Evolutionary conservation across 1,284 basidiomycete genomes (phyloP), one percentile per base, ranked within the genome.

Genomic region (Austropuccinia psidii): DNA sequence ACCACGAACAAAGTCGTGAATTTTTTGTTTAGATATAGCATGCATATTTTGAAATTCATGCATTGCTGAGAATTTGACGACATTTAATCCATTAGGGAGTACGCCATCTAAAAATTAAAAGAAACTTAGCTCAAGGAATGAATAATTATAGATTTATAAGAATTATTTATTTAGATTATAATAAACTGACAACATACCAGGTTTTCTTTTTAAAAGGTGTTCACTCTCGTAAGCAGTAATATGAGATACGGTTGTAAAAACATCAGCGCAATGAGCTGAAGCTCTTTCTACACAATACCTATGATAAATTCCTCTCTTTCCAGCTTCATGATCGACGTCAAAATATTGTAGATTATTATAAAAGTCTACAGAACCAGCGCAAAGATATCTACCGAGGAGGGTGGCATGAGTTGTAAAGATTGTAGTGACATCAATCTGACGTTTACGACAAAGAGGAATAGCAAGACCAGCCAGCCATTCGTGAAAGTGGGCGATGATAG

Each of bases 281-380:
- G 91, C 90, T 73, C 95, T 88, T 82, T 98, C 95, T 79, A 98
- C 94, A 82, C 95, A 98, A 84, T 98, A 98, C 75, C 70, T 27
- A 79, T 87, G 86, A 80, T 87, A 87, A 81, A 98, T 98, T 15
- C 95, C 95, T 76, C 95, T 88, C 83, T 98, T 98, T 62, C 95
- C 95, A 0, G 95, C 95, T 83, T 98, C 95, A 81, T 98, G 94
- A 79, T 98, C 95, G 75, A 98, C 94, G 79, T 98, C 95, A 83
- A 98, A 98, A 85, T 98, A 97, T 81, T 96, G 92, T 33, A 98
- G 85, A 81, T 98, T 97, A 85, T 98, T 98, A 86, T 98, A 98
- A 80, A 98, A 98, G 79, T 98, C 95, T 78, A 98, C 95, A 68
- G 87, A 90, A 74, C 95, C 95, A 1, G 95, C 95, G 79, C 95